Evolutionary conservation across 106 monocot genomes (phyloP).

Genomic region (Ottelia alismoides): DNA sequence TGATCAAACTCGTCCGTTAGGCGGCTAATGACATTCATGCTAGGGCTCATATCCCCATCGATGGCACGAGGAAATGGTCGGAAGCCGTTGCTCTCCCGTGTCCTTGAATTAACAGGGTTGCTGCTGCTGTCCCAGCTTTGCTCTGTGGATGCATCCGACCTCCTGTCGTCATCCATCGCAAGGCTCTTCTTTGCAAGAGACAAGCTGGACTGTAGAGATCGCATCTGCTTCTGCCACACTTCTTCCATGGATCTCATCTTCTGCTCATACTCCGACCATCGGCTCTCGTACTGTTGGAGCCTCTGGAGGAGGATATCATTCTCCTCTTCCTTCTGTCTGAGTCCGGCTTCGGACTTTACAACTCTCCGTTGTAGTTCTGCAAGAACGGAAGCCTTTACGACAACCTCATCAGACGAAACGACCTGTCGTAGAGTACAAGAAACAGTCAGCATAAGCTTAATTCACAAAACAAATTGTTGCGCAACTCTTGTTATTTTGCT

Average conservation of each 20-base stretch:
- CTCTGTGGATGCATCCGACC: constrained; percentile 43
- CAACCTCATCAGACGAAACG: too few relatives aligned
- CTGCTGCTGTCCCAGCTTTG: constrained; percentile 41
- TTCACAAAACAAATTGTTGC: too few relatives aligned
- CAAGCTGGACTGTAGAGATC: constrained; percentile 72
- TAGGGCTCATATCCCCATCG: constrained; percentile 26
- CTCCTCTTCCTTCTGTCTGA: constrained; percentile 80
- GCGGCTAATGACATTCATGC: constrained; percentile 39
- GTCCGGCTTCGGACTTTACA: constrained; percentile 62
- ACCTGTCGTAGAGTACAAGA: too few relatives aligned
- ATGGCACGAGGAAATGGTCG: constrained; percentile 4
- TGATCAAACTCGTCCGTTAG: constrained; percentile 78
- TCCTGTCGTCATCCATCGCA: constrained; percentile 35
- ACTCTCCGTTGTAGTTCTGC: constrained; percentile 78
- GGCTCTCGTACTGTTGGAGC: constrained; percentile 70
- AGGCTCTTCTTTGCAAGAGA: constrained; percentile 78
- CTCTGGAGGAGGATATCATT: constrained; percentile 76
- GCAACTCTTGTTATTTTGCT: too few relatives aligned
- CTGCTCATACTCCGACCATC: constrained; percentile 86
- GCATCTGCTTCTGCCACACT: constrained; percentile 96
- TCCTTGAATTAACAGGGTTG: constrained; percentile 4
- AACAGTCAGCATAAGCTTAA: too few relatives aligned
- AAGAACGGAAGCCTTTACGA: constrained; percentile 79
- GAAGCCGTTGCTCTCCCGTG: constrained; percentile 10
- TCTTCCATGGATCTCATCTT: constrained; percentile 99